Percentiles rank a stretch among this genome's conserved stretches.
These are phyloP conservation scores for Suillus americanus DNA, from an alignment of 768 basidiomycete species.

Conservation along the genomic window DNA sequence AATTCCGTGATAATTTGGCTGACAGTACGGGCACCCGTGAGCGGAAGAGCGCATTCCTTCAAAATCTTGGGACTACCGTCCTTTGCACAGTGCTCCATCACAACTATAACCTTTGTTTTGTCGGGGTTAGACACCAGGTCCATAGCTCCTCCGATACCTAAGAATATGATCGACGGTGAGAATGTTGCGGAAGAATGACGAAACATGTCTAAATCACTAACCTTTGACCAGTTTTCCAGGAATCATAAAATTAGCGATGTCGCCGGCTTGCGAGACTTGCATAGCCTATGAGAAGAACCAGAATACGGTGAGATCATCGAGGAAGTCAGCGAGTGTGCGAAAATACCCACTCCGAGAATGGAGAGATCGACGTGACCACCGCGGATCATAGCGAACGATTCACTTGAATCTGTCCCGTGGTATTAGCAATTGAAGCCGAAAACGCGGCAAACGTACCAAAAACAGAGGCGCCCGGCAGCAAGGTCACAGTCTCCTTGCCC, in stretches of 20 bases:
- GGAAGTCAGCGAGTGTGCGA: background rate
- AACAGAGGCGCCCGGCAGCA: conserved; percentile 87
- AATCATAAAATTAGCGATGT: conserved; percentile 98
- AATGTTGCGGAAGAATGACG: background rate
- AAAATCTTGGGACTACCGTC: conserved; percentile 90
- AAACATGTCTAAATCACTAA: conserved; percentile 18
- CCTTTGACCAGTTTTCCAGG: conserved; percentile 91
- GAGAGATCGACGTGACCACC: conserved; percentile 94
- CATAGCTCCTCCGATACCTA: conserved; percentile 95
- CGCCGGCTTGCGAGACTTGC: conserved; percentile 91
- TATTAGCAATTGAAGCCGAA: background rate
- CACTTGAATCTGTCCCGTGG: conserved; percentile 66
- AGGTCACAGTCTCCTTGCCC: conserved; percentile 91
- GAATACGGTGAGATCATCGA: conserved; percentile 5
- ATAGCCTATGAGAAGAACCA: conserved; percentile 60
- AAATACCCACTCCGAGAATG: conserved; percentile 76
- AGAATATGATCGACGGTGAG: conserved; percentile 14
- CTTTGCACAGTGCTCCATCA: conserved; percentile 90
- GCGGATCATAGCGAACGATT: conserved; percentile 97
- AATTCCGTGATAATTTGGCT: conserved; percentile 94
- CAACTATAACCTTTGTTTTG: conserved; percentile 86
- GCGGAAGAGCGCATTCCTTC: conserved; percentile 74
- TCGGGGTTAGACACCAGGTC: conserved; percentile 96
- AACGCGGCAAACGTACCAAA: conserved; percentile 61
- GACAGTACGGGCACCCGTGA: conserved; percentile 86